These are phyloP conservation scores for Beta vulgaris DNA, from an alignment of 148 eudicot species.

Conservation along the genomic window DNA sequence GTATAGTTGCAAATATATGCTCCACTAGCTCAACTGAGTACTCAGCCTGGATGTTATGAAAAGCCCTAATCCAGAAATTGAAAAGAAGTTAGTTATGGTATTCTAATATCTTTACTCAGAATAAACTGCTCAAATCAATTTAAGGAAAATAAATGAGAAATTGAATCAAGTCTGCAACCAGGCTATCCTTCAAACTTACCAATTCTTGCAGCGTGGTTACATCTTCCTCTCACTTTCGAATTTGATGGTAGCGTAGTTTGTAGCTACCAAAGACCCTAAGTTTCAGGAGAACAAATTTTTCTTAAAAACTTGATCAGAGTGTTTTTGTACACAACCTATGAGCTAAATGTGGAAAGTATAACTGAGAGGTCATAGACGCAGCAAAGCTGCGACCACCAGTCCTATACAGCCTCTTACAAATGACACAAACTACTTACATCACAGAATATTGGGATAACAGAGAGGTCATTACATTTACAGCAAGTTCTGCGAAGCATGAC, in stretches of 20 bases:
- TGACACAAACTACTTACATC: background rate
- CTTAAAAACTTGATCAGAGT: background rate
- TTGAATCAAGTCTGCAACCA: background rate
- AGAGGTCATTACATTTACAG: background rate
- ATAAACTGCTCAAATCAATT: background rate
- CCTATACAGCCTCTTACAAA: background rate
- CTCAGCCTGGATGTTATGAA: conserved; percentile 74
- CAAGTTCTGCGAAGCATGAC: background rate
- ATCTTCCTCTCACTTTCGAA: conserved; percentile 43
- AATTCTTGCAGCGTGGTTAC: conserved; percentile 71
- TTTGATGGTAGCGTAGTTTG: conserved; percentile 59
- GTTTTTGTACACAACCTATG: background rate
- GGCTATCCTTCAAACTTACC: conserved; percentile 37
- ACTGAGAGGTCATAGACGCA: background rate
- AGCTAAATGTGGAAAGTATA: background rate
- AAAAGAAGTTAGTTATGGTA: conserved; percentile 7
- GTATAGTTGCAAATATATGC: conserved; percentile 66
- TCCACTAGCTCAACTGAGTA: conserved; percentile 77
- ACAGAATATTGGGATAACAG: background rate
- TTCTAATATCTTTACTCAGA: background rate
- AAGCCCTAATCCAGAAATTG: conserved; percentile 55
- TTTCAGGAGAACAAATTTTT: background rate
- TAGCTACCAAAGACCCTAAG: conserved; percentile 65
- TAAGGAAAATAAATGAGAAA: background rate
- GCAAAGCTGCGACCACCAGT: background rate